A percentile compares a stretch with the other conserved stretches of the same genome.
Conservation (phyloP, 805 yeast genomes). For the Priceomyces haplophilus region DNA sequence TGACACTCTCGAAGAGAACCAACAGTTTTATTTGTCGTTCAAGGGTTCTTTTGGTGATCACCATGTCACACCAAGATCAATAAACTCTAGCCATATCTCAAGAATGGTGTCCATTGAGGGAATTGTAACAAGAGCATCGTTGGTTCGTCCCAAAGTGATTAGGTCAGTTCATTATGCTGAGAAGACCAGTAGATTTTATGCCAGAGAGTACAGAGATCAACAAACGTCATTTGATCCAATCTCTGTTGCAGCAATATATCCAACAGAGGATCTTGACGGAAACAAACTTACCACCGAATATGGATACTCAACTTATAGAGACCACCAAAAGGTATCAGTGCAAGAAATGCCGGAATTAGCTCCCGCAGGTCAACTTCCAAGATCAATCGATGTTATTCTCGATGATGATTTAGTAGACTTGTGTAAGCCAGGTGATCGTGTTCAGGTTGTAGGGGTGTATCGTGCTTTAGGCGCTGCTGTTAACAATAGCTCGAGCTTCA, state of each 20-base stretch:
- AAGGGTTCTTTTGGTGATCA: slow-evolving; percentile 91
- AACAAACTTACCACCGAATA: slow-evolving; percentile 86
- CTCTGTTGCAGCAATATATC: slow-evolving; percentile 80
- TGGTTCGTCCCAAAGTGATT: slow-evolving; percentile 88
- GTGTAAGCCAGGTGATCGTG: slow-evolving; percentile 94
- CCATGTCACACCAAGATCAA: slow-evolving; percentile 81
- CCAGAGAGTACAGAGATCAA: slow-evolving; percentile 89
- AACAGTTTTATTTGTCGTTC: slow-evolving; percentile 72
- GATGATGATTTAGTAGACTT: slow-evolving; percentile 93
- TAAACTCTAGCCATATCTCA: slow-evolving; percentile 72
- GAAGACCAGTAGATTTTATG: slow-evolving; percentile 75
- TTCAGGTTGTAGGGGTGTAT: slow-evolving; percentile 90
- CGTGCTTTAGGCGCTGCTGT: slow-evolving; percentile 80
- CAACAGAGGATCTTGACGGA: slow-evolving; percentile 90
- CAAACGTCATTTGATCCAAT: slow-evolving; percentile 87
- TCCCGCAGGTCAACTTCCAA: slow-evolving; percentile 96
- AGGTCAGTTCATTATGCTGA: slow-evolving; percentile 93
- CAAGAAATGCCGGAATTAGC: slow-evolving; percentile 98
- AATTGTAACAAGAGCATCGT: slow-evolving; percentile 88
- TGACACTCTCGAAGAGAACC: slow-evolving; percentile 54
- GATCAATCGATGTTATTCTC: slow-evolving; percentile 86
- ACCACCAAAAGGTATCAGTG: slow-evolving; percentile 88
- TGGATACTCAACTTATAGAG: slow-evolving; percentile 88
- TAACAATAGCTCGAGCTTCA: slow-evolving; percentile 64
- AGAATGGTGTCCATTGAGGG: slow-evolving; percentile 89